Base-by-base conservation (phyloP, 352 stramenopile species). In the Phytophthora capsici region DNA sequence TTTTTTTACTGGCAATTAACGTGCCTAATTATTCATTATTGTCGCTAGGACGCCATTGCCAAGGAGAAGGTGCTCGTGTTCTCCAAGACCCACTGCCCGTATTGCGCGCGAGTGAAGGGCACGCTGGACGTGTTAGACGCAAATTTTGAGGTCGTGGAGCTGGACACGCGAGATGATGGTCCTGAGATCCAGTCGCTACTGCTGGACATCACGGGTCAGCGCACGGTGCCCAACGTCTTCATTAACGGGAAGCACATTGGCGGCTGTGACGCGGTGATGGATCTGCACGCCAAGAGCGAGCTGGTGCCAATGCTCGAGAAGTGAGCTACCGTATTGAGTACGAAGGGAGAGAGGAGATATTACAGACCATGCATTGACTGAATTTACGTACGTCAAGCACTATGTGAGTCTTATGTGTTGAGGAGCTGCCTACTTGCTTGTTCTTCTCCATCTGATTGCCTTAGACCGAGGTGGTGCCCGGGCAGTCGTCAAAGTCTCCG, bases 211-310 rank as follows among this genome's bases (percentile, higher is more conserved):
- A 99, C 96, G 38, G 95, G 94, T 51, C 96, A 99, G 69, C 85
- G 89, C 69, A 99, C 95, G 1, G 97, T 99, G 43, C 97, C 98
- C 2, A 99, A 99, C 80, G 95, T 99, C 30, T 99, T 99, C 78
- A 95, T 99, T 66, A 97, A 96, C 45, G 96, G 96, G 60, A 82
- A 98, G 67, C 93, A 98, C 85, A 85, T 99, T 57, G 97, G 97
- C 67, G 97, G 97, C 55, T 98, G 96, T 60, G 96, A 99, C 69
- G 68, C 73, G 12, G 72, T 82, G 9, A 64, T 88, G 59, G 64
- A 37, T 16, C 77, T 93, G 41, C 78, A 93, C 62, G 71, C 73
- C 14, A 69, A 71, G 45, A 78, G 78, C 28, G 76, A 91, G 71
- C 73, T 93, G 30, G 56, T 82, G 40, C 58, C 78, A 0, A 66